These are phyloP conservation scores for Brassica balearica DNA, from an alignment of 441 rosid genomes.

Conservation along the genomic window DNA sequence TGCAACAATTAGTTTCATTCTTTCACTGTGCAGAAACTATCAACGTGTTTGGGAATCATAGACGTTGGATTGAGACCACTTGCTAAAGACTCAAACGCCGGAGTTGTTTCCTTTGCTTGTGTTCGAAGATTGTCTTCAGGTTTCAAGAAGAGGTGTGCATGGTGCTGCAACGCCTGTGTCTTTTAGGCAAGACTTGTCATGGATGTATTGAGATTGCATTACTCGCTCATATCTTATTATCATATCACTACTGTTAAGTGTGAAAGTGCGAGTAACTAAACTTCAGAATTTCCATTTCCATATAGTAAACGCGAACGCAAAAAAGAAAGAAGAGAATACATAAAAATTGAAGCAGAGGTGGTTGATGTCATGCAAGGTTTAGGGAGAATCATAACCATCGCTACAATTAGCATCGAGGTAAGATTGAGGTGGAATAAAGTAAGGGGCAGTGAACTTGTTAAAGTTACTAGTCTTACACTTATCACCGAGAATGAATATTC, in stretches of 20 bases:
- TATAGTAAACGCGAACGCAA: neutral
- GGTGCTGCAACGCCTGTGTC: constrained; percentile 70
- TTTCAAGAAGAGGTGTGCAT: constrained; percentile 72
- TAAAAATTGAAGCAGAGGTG: neutral
- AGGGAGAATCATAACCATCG: neutral
- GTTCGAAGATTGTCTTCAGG: constrained; percentile 84
- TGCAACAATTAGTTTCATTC: constrained; percentile 47
- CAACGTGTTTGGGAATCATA: constrained; percentile 72
- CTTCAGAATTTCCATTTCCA: neutral
- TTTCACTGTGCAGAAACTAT: constrained; percentile 53
- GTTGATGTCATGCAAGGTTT: neutral
- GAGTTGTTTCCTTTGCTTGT: constrained; percentile 43
- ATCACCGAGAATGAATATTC: neutral
- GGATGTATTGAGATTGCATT: constrained; percentile 63
- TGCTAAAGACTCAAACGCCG: constrained; percentile 61
- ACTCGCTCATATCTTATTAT: neutral
- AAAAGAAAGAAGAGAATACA: neutral
- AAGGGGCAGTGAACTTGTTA: neutral
- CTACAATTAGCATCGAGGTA: neutral
- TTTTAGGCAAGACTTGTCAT: constrained; percentile 72
- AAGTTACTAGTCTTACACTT: neutral
- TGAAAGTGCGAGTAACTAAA: neutral
- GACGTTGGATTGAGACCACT: constrained; percentile 75
- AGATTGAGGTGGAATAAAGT: constrained; percentile 4
- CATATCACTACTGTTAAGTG: neutral